phyloP scores from a whole-genome alignment of 768 basidiomycete species.

The Boletus fagicola region DNA sequence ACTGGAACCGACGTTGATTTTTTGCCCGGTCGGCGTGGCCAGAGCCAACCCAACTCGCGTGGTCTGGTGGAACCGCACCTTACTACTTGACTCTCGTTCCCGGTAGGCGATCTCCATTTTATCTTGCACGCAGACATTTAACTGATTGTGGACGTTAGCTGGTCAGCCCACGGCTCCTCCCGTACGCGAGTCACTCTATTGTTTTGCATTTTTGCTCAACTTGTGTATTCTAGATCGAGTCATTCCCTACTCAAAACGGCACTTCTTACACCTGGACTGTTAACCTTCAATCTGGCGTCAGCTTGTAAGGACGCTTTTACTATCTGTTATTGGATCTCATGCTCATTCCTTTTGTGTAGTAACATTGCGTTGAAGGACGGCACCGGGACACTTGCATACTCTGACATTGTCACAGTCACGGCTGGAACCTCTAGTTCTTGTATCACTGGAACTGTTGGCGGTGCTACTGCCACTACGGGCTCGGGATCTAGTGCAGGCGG shows the following conservation, averaged over 20 bases:
- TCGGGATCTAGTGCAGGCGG: constrained; percentile 4
- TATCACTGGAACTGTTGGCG: constrained; percentile 5
- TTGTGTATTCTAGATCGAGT: constrained; percentile 44
- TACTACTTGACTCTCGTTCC: constrained; percentile 63
- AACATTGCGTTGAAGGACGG: constrained; percentile 56
- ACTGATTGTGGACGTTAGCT: constrained; percentile 35
- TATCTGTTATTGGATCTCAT: background rate
- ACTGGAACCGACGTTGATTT: background rate
- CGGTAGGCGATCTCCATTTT: constrained; percentile 37
- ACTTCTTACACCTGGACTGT: constrained; percentile 54
- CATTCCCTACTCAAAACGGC: constrained; percentile 47
- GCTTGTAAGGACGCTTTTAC: constrained; percentile 38
- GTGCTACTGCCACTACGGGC: constrained; percentile 3
- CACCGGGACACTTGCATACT: constrained; percentile 52
- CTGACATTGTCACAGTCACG: constrained; percentile 47
- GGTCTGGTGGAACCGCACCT: constrained; percentile 51
- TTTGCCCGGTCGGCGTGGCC: constrained; percentile 2
- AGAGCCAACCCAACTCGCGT: constrained; percentile 62
- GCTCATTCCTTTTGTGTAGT: constrained; percentile 34
- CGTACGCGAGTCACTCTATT: constrained; percentile 36
- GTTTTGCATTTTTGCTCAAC: constrained; percentile 1
- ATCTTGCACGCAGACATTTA: background rate
- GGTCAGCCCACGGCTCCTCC: constrained; percentile 51
- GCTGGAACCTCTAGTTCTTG: constrained; percentile 35
- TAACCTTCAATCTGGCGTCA: constrained; percentile 42